Percentiles rank a stretch among this genome's conserved stretches.
These are phyloP conservation scores for Silene coronaria DNA, from an alignment of 179 eudicot species.

Conservation along the genomic window DNA sequence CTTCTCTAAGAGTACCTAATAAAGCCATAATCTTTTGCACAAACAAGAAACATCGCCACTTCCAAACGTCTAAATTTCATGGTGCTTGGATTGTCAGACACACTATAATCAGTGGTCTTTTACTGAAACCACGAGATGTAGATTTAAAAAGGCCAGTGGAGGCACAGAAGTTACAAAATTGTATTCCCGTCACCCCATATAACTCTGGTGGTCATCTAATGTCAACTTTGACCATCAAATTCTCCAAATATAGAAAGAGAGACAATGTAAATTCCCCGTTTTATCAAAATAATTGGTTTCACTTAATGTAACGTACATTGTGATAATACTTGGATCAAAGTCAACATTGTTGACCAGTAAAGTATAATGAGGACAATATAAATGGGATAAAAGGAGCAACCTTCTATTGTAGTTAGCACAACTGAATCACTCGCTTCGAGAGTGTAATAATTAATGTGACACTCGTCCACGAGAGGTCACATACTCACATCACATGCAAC, in stretches of 20 bases:
- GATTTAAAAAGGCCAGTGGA: background rate
- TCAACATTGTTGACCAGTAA: no score
- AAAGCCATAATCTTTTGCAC: background rate
- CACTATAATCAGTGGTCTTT: background rate
- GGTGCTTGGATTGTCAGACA: background rate
- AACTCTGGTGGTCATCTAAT: background rate
- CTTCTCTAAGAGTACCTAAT: background rate
- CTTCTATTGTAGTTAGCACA: background rate
- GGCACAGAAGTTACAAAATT: background rate
- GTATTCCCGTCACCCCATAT: background rate
- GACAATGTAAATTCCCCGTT: no score
- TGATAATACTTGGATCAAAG: no score
- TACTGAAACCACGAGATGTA: background rate
- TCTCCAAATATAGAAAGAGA: background rate
- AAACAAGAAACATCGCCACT: background rate
- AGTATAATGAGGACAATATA: no score
- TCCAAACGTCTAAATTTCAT: background rate
- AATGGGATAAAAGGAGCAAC: no score
- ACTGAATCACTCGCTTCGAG: background rate
- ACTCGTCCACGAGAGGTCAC: conserved; percentile 12
- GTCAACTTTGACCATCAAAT: background rate
- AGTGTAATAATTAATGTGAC: conserved; percentile 10
- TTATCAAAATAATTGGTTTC: no score
- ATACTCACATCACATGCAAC: conserved; percentile 16
- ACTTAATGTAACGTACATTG: no score